Evolutionary conservation across 139 green algal species (phyloP).

Genomic region (Nannochloris sp.): DNA sequence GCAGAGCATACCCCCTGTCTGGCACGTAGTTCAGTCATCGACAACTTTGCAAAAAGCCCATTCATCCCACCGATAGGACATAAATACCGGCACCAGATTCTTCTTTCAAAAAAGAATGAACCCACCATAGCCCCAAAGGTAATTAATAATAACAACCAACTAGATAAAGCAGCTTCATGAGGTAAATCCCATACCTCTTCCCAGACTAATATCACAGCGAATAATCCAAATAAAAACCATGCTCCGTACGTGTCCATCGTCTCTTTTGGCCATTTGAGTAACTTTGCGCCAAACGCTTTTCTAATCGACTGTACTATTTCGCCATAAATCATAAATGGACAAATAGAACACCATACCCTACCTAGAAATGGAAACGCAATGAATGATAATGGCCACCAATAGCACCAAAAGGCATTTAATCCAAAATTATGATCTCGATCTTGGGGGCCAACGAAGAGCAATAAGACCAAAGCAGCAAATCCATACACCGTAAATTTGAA

Average conservation of each 20-base stretch:
- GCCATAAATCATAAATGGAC: slow-evolving; percentile 74
- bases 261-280: slow-evolving; percentile 65
- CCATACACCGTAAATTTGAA: slow-evolving; percentile 38
- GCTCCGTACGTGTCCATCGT: slow-evolving; percentile 16
- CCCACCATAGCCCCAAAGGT: slow-evolving; percentile 64
- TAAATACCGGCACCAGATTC: slow-evolving; percentile 60
- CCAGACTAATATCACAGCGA: slow-evolving; percentile 68
- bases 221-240: slow-evolving; percentile 4
- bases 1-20: slow-evolving; percentile 68
- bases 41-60: slow-evolving; percentile 77
- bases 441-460: slow-evolving; percentile 61
- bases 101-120: slow-evolving; percentile 58
- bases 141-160: slow-evolving; percentile 78
- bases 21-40: slow-evolving; percentile 67
- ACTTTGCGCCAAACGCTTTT: slow-evolving; percentile 25
- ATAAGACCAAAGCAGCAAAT: slow-evolving; percentile 39
- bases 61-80: slow-evolving; percentile 79
- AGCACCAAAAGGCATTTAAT: slow-evolving; percentile 71
- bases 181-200: slow-evolving; percentile 78
- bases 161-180: slow-evolving; percentile 54
- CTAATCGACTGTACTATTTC: slow-evolving; percentile 5
- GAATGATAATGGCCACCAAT: slow-evolving; percentile 74
- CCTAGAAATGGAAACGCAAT: slow-evolving; percentile 70
- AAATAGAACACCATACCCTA: slow-evolving; percentile 70
- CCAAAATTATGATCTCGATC: slow-evolving; percentile 62